phyloP scores from a whole-genome alignment of 495 filamentous ascomycete genomes.

The Aspergillus mulundensis region DNA sequence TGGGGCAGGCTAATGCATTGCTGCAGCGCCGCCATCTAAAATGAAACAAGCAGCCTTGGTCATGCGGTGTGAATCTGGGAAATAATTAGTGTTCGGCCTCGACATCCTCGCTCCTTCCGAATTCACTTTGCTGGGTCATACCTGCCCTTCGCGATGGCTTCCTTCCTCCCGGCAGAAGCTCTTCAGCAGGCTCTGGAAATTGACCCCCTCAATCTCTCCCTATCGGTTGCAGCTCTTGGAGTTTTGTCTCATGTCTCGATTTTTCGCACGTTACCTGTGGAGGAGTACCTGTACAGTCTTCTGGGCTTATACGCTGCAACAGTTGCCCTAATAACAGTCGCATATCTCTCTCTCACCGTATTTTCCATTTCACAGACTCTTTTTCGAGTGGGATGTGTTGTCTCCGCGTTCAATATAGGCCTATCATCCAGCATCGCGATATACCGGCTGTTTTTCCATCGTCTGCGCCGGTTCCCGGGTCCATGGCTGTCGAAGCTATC shows the following conservation, averaged over 20 bases:
- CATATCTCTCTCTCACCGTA: background rate
- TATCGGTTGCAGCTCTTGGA: background rate
- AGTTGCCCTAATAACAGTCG: background rate
- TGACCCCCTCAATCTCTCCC: background rate
- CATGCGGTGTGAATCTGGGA: no score
- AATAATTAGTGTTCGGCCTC: no score
- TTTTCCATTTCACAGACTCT: background rate
- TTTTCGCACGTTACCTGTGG: background rate
- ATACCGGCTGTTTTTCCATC: conserved; percentile 42
- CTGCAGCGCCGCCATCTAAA: no score
- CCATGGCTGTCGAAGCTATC: conserved; percentile 21
- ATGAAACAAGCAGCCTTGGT: no score
- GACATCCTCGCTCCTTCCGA: no score
- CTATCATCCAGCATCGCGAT: conserved; percentile 39
- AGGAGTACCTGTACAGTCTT: conserved; percentile 4
- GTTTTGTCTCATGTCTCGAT: background rate
- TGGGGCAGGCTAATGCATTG: no score
- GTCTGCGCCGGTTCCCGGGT: conserved; percentile 38
- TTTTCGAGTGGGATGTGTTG: background rate
- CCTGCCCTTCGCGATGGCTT: background rate
- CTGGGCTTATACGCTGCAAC: conserved; percentile 1
- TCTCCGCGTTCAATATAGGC: conserved; percentile 1
- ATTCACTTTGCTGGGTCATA: no score
- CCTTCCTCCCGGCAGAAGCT: background rate
- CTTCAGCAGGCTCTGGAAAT: background rate